Evolutionary conservation across 2,329 filamentous ascomycete genomes (phyloP), one percentile per base, ranked within the genome.

Genomic region (Venturia asperata): DNA sequence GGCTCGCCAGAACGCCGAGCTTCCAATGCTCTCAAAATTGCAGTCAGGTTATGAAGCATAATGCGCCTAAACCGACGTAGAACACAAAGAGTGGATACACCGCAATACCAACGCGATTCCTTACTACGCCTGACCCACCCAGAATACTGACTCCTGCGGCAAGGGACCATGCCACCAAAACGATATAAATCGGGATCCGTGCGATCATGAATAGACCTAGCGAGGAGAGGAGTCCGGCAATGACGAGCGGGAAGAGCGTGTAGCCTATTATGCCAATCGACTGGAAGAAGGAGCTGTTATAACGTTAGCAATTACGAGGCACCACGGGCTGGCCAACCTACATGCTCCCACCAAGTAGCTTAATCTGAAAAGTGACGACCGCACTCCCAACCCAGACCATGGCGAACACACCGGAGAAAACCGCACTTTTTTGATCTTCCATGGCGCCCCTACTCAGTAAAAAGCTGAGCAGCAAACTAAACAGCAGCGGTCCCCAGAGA

Each of bases 191-290:
- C 1, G 94, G 94, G 74, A 97, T 91, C 65, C 94, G 84, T 6
- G 89, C 85, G 69, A 97, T 89, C 70, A 86, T 88, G 52, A 87
- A 88, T 9, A 97, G 82, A 62, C 85, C 83, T 41, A 99, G 74
- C 0, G 93, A 93, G 65, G 92, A 96, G 68, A 99, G 85, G 63
- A 97, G 80, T 1, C 93, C 87, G 9, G 95, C 95, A 70, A 99
- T 90, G 71, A 97, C 94, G 64, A 99, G 85, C 1, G 94, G 94
- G 79, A 99, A 99, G 65, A 99, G 85, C 0, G 94, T 99, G 77
- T 99, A 99, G 58, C 94, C 94, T 74, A 99, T 99, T 71, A 99
- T 95, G 77, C 92, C 97, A 70, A 99, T 85, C 66, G 92, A 96
- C 77, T 99, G 94, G 73, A 96, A 94, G 76, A 99, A 99, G 21